phyloP scores from a whole-genome alignment of 169 alveolate species.

The Cryptosporidium sp. region DNA sequence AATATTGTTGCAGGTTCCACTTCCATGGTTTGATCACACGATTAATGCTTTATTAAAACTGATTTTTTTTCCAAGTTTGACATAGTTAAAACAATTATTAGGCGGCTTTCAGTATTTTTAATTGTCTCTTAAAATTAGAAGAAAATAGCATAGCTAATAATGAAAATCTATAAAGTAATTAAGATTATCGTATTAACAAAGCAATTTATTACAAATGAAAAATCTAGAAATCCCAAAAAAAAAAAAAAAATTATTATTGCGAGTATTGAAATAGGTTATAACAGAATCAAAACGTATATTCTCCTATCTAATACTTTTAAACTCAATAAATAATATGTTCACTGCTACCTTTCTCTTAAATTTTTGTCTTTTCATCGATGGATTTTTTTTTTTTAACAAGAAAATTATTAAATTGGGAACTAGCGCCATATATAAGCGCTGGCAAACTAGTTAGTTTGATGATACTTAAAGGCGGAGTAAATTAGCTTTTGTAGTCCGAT shows the following conservation, averaged over 20 bases:
- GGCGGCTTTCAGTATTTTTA: conserved; percentile 1
- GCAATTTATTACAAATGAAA: background rate
- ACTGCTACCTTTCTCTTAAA: background rate
- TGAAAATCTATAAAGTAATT: background rate
- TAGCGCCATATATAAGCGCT: conserved; percentile 8
- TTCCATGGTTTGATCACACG: conserved; percentile 20
- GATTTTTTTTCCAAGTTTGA: background rate
- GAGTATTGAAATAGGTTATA: too few species aligned
- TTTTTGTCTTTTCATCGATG: too few species aligned
- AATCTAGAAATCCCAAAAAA: background rate
- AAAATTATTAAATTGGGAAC: background rate
- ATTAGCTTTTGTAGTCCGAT: background rate
- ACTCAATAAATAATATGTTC: background rate
- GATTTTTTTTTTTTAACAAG: background rate
- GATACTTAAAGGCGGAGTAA: background rate
- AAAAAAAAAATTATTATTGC: too few species aligned
- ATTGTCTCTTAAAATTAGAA: background rate
- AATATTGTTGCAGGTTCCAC: conserved; percentile 40
- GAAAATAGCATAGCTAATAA: too few species aligned
- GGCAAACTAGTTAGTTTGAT: background rate
- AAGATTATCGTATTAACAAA: too few species aligned
- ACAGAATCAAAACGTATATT: background rate
- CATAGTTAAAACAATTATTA: background rate
- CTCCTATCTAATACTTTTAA: background rate
- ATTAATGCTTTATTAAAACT: background rate